These are phyloP conservation scores for Cercophora scortea DNA, from an alignment of 495 filamentous ascomycete genomes.

Conservation along the genomic window DNA sequence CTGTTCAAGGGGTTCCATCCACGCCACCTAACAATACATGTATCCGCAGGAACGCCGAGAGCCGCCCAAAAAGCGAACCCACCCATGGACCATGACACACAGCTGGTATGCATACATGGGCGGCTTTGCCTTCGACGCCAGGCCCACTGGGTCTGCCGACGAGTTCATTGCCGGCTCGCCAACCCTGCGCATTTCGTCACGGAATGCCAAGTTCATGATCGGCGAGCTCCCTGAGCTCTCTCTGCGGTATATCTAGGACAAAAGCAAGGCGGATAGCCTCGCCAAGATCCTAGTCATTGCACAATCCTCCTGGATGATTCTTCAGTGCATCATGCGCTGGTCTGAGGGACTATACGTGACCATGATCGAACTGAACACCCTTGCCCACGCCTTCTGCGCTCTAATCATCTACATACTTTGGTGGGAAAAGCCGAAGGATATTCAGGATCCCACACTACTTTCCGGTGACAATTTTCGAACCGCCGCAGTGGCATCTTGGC, in stretches of 20 bases:
- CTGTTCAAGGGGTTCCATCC: neutral
- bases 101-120: slow-evolving; percentile 7
- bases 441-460: neutral
- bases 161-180: neutral
- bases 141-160: neutral
- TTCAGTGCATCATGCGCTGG: slow-evolving; percentile 18
- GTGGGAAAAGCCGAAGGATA: slow-evolving; percentile 9
- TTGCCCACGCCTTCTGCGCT: slow-evolving; percentile 30
- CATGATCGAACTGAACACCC: slow-evolving; percentile 29
- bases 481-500: too few relatives aligned
- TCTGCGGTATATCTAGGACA: slow-evolving; percentile 3
- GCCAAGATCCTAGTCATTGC: neutral
- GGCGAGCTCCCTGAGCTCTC: neutral
- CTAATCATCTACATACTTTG: slow-evolving; percentile 22
- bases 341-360: slow-evolving; percentile 13
- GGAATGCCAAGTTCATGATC: neutral
- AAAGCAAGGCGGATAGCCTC: slow-evolving; percentile 8
- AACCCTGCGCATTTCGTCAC: neutral
- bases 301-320: slow-evolving; percentile 23
- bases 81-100: slow-evolving; percentile 1
- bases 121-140: slow-evolving; percentile 2
- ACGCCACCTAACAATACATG: neutral
- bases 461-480: too few relatives aligned
- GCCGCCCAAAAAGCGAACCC: neutral
- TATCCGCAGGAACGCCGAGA: neutral